Conservation (phyloP, 306 rosid genomes). For the Prunus padus region DNA sequence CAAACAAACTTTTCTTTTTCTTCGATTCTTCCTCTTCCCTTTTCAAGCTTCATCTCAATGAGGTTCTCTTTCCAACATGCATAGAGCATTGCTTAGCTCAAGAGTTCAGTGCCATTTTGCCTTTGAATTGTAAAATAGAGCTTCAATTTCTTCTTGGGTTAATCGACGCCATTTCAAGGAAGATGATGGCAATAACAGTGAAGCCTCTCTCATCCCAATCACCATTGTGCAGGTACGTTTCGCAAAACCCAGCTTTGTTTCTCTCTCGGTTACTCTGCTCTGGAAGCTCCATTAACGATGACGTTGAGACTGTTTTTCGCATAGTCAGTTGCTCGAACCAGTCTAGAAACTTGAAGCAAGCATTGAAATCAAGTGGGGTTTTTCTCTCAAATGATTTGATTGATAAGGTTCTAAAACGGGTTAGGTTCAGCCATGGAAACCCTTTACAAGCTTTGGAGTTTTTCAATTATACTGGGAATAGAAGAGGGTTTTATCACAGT, state of each 20-base stretch:
- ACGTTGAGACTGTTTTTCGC: constrained; percentile 48
- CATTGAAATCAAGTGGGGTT: constrained; percentile 56
- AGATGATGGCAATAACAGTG: constrained; percentile 24
- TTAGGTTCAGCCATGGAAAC: constrained; percentile 77
- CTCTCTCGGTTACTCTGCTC: constrained; percentile 37
- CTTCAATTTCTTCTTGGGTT: not conserved
- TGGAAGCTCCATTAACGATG: constrained; percentile 26
- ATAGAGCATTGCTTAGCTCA: not conserved
- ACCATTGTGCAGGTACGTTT: constrained; percentile 25
- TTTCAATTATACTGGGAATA: constrained; percentile 51
- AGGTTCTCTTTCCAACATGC: not conserved
- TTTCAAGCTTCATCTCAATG: not conserved
- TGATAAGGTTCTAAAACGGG: constrained; percentile 70
- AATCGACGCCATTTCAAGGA: not conserved
- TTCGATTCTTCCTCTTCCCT: not conserved
- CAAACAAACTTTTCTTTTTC: not conserved
- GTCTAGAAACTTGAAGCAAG: constrained; percentile 35
- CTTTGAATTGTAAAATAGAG: not conserved
- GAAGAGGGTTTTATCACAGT: constrained; percentile 79
- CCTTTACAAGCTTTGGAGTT: constrained; percentile 75
- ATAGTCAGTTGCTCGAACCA: constrained; percentile 44
- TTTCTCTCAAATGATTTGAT: constrained; percentile 76
- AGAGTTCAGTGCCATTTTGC: not conserved
- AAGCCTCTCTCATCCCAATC: constrained; percentile 22
- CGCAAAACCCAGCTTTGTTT: constrained; percentile 3